These are phyloP conservation scores for Aspergillus unguis DNA, from an alignment of 2,329 filamentous ascomycete species.

Conservation along the genomic window DNA sequence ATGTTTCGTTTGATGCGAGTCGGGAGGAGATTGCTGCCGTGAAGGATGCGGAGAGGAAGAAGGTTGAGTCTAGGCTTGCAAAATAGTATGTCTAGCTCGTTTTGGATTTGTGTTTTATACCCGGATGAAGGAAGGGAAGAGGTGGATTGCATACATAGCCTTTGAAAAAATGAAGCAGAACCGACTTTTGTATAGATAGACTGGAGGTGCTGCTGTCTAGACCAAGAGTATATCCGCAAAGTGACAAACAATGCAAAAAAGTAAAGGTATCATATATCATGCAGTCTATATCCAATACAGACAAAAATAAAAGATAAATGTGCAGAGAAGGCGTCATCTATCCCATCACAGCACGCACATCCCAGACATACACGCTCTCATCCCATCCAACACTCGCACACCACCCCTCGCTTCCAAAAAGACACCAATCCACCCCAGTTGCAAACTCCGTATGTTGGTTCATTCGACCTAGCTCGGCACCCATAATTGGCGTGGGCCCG, in stretches of 20 bases:
- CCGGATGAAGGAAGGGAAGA: neutral
- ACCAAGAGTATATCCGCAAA: neutral
- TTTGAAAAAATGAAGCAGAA: neutral
- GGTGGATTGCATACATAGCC: neutral
- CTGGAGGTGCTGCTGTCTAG: neutral
- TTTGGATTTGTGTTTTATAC: conserved; percentile 10
- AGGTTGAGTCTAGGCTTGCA: conserved; percentile 68
- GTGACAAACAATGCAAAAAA: conserved; percentile 4
- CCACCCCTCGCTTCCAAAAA: conserved; percentile 95
- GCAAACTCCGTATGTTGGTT: conserved; percentile 92
- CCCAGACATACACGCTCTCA: conserved; percentile 86
- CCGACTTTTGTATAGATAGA: conserved; percentile 2
- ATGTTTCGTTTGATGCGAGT: conserved; percentile 69
- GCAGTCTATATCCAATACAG: conserved; percentile 26
- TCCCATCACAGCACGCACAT: conserved; percentile 67
- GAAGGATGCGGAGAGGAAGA: conserved; percentile 63
- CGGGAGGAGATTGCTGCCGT: conserved; percentile 71
- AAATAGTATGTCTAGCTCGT: conserved; percentile 18
- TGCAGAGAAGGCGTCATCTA: conserved; percentile 13
- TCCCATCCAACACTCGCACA: conserved; percentile 95
- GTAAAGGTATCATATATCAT: conserved; percentile 18
- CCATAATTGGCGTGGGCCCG: conserved; percentile 46
- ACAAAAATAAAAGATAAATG: conserved; percentile 8
- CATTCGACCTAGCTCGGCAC: conserved; percentile 79
- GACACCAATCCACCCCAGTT: conserved; percentile 94